Conservation (phyloP, 768 basidiomycete species). For the Fistulinella prunicolor region DNA sequence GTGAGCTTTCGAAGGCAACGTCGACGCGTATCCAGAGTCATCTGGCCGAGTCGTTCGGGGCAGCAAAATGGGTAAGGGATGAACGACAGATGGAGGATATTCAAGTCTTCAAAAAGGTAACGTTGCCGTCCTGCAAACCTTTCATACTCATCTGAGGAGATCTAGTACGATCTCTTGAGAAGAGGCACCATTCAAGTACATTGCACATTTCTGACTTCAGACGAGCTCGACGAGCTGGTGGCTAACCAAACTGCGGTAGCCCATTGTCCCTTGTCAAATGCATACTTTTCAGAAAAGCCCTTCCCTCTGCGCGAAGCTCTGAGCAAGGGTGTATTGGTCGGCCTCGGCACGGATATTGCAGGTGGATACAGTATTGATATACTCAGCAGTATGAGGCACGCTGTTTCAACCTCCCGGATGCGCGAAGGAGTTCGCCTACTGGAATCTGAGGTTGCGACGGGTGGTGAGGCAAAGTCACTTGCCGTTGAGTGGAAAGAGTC, state of each 20-base stretch:
- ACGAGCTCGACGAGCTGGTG: constrained; percentile 51
- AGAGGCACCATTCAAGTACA: constrained; percentile 77
- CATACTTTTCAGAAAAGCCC: constrained; percentile 75
- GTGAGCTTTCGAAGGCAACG: constrained; percentile 45
- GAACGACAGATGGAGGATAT: constrained; percentile 66
- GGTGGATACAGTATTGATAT: constrained; percentile 83
- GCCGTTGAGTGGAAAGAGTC: constrained; percentile 80
- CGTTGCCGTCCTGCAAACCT: not conserved
- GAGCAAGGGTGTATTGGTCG: constrained; percentile 58
- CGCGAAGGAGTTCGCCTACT: constrained; percentile 51
- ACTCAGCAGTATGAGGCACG: constrained; percentile 76
- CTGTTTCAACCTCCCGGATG: constrained; percentile 69
- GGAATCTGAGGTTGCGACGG: not conserved
- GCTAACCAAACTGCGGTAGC: constrained; percentile 60
- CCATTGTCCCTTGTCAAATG: constrained; percentile 87
- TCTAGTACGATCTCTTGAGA: constrained; percentile 59
- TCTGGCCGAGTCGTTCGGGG: constrained; percentile 74
- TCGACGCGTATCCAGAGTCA: constrained; percentile 74
- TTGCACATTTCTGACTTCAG: constrained; percentile 71
- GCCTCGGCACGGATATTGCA: constrained; percentile 82
- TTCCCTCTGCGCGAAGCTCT: constrained; percentile 74
- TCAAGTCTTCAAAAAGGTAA: constrained; percentile 69
- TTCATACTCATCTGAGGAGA: constrained; percentile 6
- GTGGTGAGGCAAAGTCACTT: constrained; percentile 25
- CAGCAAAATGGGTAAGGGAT: constrained; percentile 66